Percentiles rank a stretch among this genome's conserved stretches.
phyloP scores from a whole-genome alignment of 495 filamentous ascomycete species.

The Sporormia fimetaria region DNA sequence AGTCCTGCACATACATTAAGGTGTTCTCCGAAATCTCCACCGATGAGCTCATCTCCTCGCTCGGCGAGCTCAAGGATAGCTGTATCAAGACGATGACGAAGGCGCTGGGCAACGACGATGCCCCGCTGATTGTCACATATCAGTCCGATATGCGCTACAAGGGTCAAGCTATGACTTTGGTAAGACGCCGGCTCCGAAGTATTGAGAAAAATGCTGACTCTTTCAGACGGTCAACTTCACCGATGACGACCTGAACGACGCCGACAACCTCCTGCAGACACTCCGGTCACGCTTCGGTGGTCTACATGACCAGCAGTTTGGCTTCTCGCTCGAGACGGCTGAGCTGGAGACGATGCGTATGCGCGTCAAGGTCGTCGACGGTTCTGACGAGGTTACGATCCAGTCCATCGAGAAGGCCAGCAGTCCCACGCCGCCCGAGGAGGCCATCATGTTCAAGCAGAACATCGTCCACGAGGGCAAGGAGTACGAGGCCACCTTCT shows the following conservation, averaged over 20 bases:
- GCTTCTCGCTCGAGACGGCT: slow-evolving; percentile 34
- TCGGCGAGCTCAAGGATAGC: slow-evolving; percentile 20
- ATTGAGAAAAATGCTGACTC: background rate
- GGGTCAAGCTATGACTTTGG: slow-evolving; percentile 39
- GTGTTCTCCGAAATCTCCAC: slow-evolving; percentile 29
- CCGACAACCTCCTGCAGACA: slow-evolving; percentile 17
- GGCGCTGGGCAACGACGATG: slow-evolving; percentile 19
- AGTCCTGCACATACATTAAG: slow-evolving; percentile 37
- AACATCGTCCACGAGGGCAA: slow-evolving; percentile 36
- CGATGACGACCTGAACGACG: slow-evolving; percentile 28
- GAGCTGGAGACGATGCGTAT: slow-evolving; percentile 40
- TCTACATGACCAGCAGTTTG: slow-evolving; percentile 40
- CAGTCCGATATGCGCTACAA: slow-evolving; percentile 41
- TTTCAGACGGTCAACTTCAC: slow-evolving; percentile 31
- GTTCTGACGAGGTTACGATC: slow-evolving; percentile 33
- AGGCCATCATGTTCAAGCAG: slow-evolving; percentile 26
- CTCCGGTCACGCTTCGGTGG: slow-evolving; percentile 34
- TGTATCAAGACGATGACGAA: slow-evolving; percentile 24
- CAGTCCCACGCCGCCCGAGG: slow-evolving; percentile 25
- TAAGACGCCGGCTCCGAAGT: background rate
- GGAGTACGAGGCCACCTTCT: slow-evolving; percentile 33
- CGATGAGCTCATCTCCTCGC: slow-evolving; percentile 25
- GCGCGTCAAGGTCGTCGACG: slow-evolving; percentile 37
- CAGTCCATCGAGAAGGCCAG: slow-evolving; percentile 29
- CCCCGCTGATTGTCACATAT: slow-evolving; percentile 30